Evolutionary conservation across 208 protist species (phyloP), one percentile per base, ranked within the genome.

Genomic region (Acanthamoeba rhysodes): DNA sequence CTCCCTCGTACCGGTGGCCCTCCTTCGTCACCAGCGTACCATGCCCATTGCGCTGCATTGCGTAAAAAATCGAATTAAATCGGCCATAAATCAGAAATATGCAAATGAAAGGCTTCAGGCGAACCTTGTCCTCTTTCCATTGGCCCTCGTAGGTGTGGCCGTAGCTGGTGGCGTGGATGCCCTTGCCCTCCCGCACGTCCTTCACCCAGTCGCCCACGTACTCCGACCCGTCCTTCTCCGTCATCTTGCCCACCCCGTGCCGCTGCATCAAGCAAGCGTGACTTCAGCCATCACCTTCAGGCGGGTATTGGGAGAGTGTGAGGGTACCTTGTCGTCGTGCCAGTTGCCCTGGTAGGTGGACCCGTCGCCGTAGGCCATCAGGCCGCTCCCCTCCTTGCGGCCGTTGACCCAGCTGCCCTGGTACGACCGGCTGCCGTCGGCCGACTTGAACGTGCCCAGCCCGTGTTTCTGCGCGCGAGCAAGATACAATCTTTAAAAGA

Each of bases 361-460:
- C 16, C 84, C 84, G 84, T 91, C 29, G 29, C 59, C 59, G 57
- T 91, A 91, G 14, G n/a, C 5, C 84, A 72, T 64, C 29, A 32
- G 45, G 2, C 84, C 84, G 32, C 18, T 34, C 22, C 84, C 84
- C 34, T 91, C 57, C 84, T 57, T 85, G 76, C 76, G 76, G 14
- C 76, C 76, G 45, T 85, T 59, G 22, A 85, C 76, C 76, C 59
- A 91, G 57, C 70, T 91, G 57, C 84, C 84, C 37, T 91, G 84
- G 55, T 91, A 91, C 22, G 41, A 22, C 14, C 34, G 48, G 18
- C 34, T 91, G 59, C 84, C 84, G 32, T 88, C 80, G 22, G 41
- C 16, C n/a, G 55, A 72, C 34, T 91, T 91, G 84, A 91, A 45
- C 55, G 59, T 91, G 48, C 84, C 84, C 18, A 91, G 29, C 6